A percentile compares a stretch with the other conserved stretches of the same genome.
Conservation (phyloP, 768 basidiomycete species). For the Naganishia antarctica region DNA sequence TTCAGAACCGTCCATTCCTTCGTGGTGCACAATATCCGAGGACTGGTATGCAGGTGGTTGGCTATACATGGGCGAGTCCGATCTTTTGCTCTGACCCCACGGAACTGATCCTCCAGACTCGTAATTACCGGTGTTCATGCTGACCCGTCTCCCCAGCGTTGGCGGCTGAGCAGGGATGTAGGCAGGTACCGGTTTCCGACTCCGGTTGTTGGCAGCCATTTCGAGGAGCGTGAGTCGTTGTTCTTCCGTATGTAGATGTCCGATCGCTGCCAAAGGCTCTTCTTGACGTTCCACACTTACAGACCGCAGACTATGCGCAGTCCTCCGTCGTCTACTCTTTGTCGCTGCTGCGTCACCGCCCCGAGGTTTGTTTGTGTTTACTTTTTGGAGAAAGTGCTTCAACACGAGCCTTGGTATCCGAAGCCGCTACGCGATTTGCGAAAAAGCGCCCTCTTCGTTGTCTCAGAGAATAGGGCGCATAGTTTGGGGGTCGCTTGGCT, state of each 20-base stretch:
- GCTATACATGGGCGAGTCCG: not conserved
- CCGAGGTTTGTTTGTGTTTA: not conserved
- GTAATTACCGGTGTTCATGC: conserved; percentile 12
- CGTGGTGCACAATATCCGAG: conserved; percentile 1
- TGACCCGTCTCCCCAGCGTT: not conserved
- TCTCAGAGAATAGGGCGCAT: not conserved
- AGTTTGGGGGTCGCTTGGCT: not conserved
- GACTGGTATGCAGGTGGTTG: conserved; percentile 14
- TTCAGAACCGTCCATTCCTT: not conserved
- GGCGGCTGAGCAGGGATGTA: conserved; percentile 14
- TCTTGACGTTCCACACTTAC: too few species aligned
- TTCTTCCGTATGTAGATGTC: too few species aligned
- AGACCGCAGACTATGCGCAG: too few species aligned
- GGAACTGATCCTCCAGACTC: conserved; percentile 3
- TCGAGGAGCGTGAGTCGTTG: too few species aligned
- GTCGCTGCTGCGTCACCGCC: too few species aligned
- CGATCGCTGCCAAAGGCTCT: too few species aligned
- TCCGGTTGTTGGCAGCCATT: conserved; percentile 13
- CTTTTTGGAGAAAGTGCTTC: not conserved
- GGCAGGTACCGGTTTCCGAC: conserved; percentile 8
- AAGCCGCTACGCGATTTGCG: not conserved
- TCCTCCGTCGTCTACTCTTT: too few species aligned
- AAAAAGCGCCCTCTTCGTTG: not conserved
- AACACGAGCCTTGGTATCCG: not conserved
- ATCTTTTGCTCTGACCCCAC: conserved; percentile 5